A percentile compares a stretch with the other conserved stretches of the same genome.
Conservation (phyloP, 331 rosid genomes). For the Quercus phellos region DNA sequence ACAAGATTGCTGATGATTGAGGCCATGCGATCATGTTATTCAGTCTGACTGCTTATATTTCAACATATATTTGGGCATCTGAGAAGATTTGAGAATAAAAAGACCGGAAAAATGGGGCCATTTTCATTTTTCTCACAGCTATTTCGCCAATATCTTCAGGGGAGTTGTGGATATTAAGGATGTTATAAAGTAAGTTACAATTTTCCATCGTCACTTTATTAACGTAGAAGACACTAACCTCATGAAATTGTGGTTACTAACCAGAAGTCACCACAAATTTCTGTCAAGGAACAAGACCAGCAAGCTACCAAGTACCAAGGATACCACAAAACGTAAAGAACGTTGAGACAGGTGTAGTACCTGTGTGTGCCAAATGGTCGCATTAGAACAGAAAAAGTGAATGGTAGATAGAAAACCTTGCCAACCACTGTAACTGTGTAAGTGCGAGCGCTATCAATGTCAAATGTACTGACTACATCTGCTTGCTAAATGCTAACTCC, state of each 20-base stretch:
- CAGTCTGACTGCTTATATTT: background rate
- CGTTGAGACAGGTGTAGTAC: background rate
- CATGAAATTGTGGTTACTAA: background rate
- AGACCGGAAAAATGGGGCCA: background rate
- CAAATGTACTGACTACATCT: background rate
- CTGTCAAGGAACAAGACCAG: background rate
- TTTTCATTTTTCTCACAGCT: background rate
- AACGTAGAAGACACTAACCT: background rate
- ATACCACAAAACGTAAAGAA: background rate
- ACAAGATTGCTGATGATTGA: background rate
- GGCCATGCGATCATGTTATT: background rate
- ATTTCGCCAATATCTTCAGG: background rate
- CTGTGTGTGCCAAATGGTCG: background rate
- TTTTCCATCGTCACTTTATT: background rate
- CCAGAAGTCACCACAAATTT: background rate
- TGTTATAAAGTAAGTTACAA: background rate
- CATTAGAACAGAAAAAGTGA: background rate
- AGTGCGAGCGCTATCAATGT: background rate
- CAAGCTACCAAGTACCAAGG: background rate
- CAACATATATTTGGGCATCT: too few species aligned
- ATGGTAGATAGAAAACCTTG: too few species aligned
- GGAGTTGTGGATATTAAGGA: background rate
- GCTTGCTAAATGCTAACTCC: background rate
- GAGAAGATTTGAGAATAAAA: background rate
- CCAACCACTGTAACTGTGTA: too few species aligned